These are phyloP conservation scores for Penicillium sp. DNA, from an alignment of 2,329 filamentous ascomycete species.

Conservation along the genomic window DNA sequence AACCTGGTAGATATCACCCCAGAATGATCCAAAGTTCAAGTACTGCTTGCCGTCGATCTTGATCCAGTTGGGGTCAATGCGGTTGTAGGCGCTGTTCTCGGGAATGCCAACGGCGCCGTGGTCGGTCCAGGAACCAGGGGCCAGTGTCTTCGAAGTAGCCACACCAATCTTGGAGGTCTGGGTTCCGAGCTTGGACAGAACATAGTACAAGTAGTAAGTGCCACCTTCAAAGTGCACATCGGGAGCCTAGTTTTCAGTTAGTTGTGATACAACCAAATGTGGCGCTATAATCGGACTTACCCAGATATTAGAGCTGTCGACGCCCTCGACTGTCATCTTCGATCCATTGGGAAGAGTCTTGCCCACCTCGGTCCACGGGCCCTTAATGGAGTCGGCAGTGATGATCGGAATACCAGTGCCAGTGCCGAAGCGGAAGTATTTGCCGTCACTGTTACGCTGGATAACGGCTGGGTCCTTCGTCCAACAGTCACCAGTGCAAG, in stretches of 20 bases:
- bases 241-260: constrained; percentile 57
- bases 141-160: constrained; percentile 53
- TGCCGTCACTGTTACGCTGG: constrained; percentile 53
- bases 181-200: constrained; percentile 63
- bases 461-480: constrained; percentile 57
- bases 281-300: constrained; percentile 30
- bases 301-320: constrained; percentile 51
- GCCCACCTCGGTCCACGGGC: constrained; percentile 56
- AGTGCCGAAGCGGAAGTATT: constrained; percentile 59
- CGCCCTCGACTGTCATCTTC: constrained; percentile 49
- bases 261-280: background rate
- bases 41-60: constrained; percentile 47
- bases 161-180: constrained; percentile 66
- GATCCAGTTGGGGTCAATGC: constrained; percentile 64
- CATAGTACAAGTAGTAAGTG: constrained; percentile 69
- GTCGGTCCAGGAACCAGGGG: constrained; percentile 41
- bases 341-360: constrained; percentile 51
- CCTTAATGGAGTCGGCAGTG: constrained; percentile 50
- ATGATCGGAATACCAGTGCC: constrained; percentile 55
- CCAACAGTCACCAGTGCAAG: constrained; percentile 39
- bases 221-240: constrained; percentile 62
- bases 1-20: constrained; percentile 67
- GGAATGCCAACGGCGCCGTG: constrained; percentile 39
- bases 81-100: constrained; percentile 56
- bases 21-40: constrained; percentile 72